Conservation (phyloP, 139 green algal species). For the Cymbomonas tetramitiformis region DNA sequence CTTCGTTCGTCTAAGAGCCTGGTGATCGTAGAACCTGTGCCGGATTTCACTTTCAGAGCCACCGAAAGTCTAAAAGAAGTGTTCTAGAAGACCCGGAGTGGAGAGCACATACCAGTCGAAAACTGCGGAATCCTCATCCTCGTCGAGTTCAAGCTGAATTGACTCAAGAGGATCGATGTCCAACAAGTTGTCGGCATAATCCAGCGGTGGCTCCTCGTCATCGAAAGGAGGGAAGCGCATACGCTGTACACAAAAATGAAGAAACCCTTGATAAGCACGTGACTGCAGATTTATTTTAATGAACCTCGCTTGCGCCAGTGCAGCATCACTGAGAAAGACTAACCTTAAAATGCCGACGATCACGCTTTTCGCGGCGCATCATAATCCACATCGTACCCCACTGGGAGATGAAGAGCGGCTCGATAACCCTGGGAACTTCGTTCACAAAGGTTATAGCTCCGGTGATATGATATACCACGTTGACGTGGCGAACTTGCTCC, state of each 20-base stretch:
- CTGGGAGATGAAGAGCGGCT: conserved; percentile 91
- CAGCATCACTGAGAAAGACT: too few relatives aligned
- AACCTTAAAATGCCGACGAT: conserved; percentile 98
- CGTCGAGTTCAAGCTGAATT: conserved; percentile 93
- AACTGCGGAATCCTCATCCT: conserved; percentile 74
- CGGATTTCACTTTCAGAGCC: too few relatives aligned
- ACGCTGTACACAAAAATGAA: too few relatives aligned
- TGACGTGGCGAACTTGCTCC: conserved; percentile 90
- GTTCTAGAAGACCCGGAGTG: too few relatives aligned
- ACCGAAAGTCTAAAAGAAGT: too few relatives aligned
- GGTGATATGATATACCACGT: conserved; percentile 95
- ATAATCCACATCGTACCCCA: conserved; percentile 99
- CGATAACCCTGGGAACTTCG: conserved; percentile 89
- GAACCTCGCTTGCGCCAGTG: too few relatives aligned
- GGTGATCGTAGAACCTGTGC: conserved; percentile 95
- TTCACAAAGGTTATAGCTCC: conserved; percentile 98
- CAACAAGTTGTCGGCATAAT: conserved; percentile 96
- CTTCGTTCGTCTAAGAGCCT: conserved; percentile 62
- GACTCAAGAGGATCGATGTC: conserved; percentile 88
- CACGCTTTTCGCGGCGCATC: conserved; percentile 97
- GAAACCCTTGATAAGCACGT: too few relatives aligned
- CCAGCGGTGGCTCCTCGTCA: conserved; percentile 95
- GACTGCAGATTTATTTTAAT: too few relatives aligned
- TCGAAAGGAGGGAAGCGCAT: conserved; percentile 99
- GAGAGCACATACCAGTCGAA: too few relatives aligned